A percentile compares a stretch with the other conserved stretches of the same genome.
phyloP scores from a whole-genome alignment of 257 asterid species.

The Eustoma russellianum region DNA sequence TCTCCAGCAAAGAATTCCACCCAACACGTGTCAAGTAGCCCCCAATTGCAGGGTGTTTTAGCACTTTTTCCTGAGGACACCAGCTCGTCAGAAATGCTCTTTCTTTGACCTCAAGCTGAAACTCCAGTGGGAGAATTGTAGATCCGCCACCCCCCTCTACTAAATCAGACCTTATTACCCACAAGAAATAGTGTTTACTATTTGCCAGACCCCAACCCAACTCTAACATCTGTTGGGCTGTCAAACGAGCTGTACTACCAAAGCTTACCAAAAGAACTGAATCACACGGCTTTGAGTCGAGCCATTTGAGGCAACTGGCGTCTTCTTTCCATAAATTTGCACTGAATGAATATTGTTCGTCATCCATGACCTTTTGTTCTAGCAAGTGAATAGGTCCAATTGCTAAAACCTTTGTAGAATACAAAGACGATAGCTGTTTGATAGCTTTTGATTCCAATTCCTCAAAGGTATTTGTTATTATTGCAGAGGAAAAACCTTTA shows the following conservation, averaged over 20 bases:
- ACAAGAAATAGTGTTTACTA: constrained; percentile 14
- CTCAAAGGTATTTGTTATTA: constrained; percentile 4
- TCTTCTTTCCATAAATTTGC: constrained; percentile 21
- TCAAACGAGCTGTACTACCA: constrained; percentile 15
- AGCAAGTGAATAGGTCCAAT: constrained; percentile 19
- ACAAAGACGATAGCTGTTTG: constrained; percentile 1
- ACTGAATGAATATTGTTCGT: constrained; percentile 1
- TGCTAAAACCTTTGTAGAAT: constrained; percentile 1
- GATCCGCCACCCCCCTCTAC: neutral
- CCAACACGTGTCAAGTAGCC: constrained; percentile 19
- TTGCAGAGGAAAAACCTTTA: neutral
- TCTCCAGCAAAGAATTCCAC: constrained; percentile 21
- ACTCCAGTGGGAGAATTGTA: constrained; percentile 7
- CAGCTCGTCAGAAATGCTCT: constrained; percentile 12
- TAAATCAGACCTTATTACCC: constrained; percentile 23
- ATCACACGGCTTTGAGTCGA: constrained; percentile 4
- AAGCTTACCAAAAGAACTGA: constrained; percentile 24
- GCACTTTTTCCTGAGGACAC: constrained; percentile 30
- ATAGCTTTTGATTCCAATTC: constrained; percentile 5
- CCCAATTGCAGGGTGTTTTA: constrained; percentile 19
- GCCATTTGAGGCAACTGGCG: constrained; percentile 13
- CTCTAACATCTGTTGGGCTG: constrained; percentile 10
- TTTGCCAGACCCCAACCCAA: constrained; percentile 31
- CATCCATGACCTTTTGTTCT: neutral
- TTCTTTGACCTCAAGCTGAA: constrained; percentile 6